Conservation (phyloP, 2,329 filamentous ascomycete genomes). For the Coleophoma crateriformis region DNA sequence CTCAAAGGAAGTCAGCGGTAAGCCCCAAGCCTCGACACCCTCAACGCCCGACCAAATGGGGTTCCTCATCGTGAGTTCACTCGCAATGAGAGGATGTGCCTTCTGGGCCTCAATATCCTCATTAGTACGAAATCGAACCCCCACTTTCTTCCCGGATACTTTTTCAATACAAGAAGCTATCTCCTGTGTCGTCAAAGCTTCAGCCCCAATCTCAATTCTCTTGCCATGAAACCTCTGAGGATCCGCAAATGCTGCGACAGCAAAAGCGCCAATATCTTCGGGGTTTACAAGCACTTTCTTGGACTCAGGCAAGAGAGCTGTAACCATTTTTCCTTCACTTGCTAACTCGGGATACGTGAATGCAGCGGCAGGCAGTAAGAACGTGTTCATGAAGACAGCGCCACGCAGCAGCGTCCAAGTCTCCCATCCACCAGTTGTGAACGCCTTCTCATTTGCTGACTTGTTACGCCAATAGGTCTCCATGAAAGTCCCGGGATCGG, state of each 20-base stretch:
- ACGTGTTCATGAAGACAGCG: conserved; percentile 2
- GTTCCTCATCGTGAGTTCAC: conserved; percentile 1
- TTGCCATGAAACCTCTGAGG: neutral
- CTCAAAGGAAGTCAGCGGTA: neutral
- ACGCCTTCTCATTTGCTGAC: neutral
- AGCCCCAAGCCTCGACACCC: neutral
- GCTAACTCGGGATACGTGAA: neutral
- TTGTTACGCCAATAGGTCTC: neutral
- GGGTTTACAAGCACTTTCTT: neutral
- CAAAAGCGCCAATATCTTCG: conserved; percentile 4
- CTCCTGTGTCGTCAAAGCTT: neutral
- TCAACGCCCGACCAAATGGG: conserved; percentile 2
- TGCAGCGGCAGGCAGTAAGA: neutral
- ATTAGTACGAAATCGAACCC: neutral
- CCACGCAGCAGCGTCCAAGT: conserved; percentile 5
- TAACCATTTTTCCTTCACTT: neutral
- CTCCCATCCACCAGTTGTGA: conserved; percentile 1
- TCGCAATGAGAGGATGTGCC: neutral
- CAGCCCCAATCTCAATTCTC: neutral
- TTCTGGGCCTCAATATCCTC: neutral
- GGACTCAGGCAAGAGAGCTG: neutral
- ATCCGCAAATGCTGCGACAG: neutral
- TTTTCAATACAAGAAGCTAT: neutral
- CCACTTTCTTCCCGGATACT: conserved; percentile 1
- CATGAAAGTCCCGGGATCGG: neutral